Evolutionary conservation across 1,284 basidiomycete genomes (phyloP).

Genomic region (Peniophora sp.): DNA sequence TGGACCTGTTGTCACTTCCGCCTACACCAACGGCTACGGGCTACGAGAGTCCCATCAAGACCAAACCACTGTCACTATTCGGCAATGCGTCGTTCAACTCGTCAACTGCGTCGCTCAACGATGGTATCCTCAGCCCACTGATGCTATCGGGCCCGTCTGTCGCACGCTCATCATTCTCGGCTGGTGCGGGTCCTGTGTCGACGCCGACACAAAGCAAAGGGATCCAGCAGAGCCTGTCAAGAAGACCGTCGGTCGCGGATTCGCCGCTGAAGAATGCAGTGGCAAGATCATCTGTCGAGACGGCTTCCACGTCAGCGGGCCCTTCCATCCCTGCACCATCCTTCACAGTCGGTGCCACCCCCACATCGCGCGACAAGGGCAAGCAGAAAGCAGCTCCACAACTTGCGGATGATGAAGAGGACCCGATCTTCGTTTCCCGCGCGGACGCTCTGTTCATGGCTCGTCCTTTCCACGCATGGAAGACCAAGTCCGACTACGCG

Average conservation of each 20-base stretch:
- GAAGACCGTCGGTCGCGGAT: background rate
- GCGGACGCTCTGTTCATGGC: background rate
- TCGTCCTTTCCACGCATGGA: background rate
- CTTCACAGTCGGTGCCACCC: too few relatives aligned
- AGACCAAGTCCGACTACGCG: background rate
- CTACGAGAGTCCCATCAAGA: conserved; percentile 7
- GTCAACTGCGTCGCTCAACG: background rate
- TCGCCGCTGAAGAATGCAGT: background rate
- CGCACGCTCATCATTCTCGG: conserved; percentile 7
- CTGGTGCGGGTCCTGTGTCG: conserved; percentile 6
- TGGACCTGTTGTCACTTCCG: conserved; percentile 18
- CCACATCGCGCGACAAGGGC: background rate
- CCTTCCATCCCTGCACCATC: background rate
- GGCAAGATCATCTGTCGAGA: background rate
- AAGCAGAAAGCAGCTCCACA: background rate
- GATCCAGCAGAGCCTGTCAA: conserved; percentile 11
- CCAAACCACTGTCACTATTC: conserved; percentile 9
- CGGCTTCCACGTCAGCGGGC: too few relatives aligned
- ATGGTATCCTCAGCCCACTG: conserved; percentile 24
- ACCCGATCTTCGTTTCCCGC: background rate
- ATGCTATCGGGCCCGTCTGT: conserved; percentile 13
- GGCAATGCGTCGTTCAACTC: background rate
- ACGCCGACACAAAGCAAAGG: background rate
- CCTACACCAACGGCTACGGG: conserved; percentile 10
- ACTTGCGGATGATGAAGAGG: background rate